phyloP scores from a whole-genome alignment of 306 rosid genomes.

The Senna siamea region DNA sequence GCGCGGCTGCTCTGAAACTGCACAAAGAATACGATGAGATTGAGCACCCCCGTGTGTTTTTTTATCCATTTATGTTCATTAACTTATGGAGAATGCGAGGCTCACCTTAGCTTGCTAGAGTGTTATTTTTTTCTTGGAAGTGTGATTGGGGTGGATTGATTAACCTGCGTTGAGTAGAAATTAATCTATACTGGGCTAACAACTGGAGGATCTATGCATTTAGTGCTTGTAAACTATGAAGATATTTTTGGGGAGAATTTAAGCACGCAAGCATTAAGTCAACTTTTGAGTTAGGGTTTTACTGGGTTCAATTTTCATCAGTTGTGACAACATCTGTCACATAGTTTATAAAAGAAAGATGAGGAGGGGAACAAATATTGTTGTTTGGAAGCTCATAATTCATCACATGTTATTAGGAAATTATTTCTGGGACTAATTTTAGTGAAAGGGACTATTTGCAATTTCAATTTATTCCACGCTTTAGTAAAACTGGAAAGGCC shows the following conservation, averaged over 20 bases:
- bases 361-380: background rate
- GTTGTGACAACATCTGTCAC: constrained; percentile 10
- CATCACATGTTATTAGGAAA: background rate
- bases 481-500: background rate
- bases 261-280: background rate
- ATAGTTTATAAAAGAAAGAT: background rate
- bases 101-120: background rate
- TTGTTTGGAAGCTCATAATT: background rate
- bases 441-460: background rate
- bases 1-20: constrained; percentile 3
- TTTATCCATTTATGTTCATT: background rate
- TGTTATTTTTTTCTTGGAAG: background rate
- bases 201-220: constrained; percentile 12
- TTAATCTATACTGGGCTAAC: background rate
- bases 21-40: background rate
- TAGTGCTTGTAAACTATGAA: constrained; percentile 20
- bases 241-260: constrained; percentile 12
- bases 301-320: background rate
- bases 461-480: background rate
- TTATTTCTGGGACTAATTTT: background rate
- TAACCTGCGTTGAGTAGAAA: background rate
- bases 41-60: background rate
- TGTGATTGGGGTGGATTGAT: background rate
- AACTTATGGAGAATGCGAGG: background rate
- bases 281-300: constrained; percentile 12